phyloP scores from a whole-genome alignment of 148 eudicot genomes.

The Nepenthes mirabilis region DNA sequence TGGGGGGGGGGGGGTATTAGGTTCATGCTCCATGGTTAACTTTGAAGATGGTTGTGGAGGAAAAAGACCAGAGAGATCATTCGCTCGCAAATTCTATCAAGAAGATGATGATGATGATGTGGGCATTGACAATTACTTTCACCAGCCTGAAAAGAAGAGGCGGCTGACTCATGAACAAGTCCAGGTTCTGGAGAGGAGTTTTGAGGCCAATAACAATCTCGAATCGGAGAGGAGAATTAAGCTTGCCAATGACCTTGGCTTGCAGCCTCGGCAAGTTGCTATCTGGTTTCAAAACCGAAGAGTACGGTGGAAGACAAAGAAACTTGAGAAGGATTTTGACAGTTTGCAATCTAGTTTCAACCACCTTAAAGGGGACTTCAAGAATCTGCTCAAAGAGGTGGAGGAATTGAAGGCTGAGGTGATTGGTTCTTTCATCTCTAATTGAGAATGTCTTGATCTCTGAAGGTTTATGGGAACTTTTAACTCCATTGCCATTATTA shows the following conservation, averaged over 20 bases:
- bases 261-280: slow-evolving; percentile 88
- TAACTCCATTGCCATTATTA: too few species aligned
- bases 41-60: slow-evolving; percentile 43
- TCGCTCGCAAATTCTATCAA: slow-evolving; percentile 42
- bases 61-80: slow-evolving; percentile 33
- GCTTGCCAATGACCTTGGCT: slow-evolving; percentile 78
- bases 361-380: slow-evolving; percentile 49
- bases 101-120: slow-evolving; percentile 33
- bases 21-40: slow-evolving; percentile 60
- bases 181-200: slow-evolving; percentile 65
- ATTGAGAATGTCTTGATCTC: not conserved
- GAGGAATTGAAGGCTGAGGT: slow-evolving; percentile 54
- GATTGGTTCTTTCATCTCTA: not conserved
- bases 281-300: slow-evolving; percentile 92
- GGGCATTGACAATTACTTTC: slow-evolving; percentile 32
- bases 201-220: slow-evolving; percentile 72
- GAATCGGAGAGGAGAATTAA: slow-evolving; percentile 74
- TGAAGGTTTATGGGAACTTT: not conserved
- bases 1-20: slow-evolving; percentile 12
- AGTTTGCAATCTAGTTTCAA: slow-evolving; percentile 44
- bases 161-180: slow-evolving; percentile 62
- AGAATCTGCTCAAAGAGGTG: slow-evolving; percentile 51
- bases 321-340: slow-evolving; percentile 69
- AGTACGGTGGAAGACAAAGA: slow-evolving; percentile 79
- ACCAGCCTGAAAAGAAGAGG: slow-evolving; percentile 62